Base-by-base conservation (phyloP, 1,284 basidiomycete species). In the Athelia sp. region DNA sequence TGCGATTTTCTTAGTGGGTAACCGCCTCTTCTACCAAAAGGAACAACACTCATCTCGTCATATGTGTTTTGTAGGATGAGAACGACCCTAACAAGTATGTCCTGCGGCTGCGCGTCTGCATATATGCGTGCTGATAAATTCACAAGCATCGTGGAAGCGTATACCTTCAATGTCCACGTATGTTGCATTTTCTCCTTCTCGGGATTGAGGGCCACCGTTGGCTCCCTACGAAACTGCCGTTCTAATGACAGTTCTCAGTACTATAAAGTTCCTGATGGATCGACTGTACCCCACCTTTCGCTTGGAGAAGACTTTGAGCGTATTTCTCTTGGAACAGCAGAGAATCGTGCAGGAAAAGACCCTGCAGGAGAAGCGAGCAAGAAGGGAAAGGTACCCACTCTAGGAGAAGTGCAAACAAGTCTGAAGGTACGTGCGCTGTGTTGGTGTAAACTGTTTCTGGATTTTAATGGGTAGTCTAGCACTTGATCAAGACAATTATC, bases 121-220 rank as follows among this genome's bases (percentile, higher is more conserved):
- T 19, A 23, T 17, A 29, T 36, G 13, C 23, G 31, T 31, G 55
- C 44, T 14, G 6, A 47, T 45, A 29, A 34, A n/a, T 51, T 29
- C 48, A 23, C 46, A 51, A 90, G 87, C 65, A 84, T 90, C 49
- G 74, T 90, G 22, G 87, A 90, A 61, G 82, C 88, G 26, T 90
- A 90, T 58, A 89, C 87, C 0, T 90, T 90, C 68, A 85, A 88
- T 58, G 87, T 90, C 58, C 77, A 80, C 57, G 88, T 85, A 60
- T 50, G 62, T 54, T 29, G 19, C 22, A 17, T 19, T 6, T 34
- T 15, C 22, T 40, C 23, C 13, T 42, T 23, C 22, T 40, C 45
- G n/a, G n/a, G n/a, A n/a, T n/a, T n/a, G n/a, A n/a, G n/a, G n/a
- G n/a, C 57, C 29, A 13, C 13, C 26, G 26, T 13, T 29, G 6